Base-by-base conservation (phyloP, 73 alveolate genomes). In the Paramecium sonneborni region DNA sequence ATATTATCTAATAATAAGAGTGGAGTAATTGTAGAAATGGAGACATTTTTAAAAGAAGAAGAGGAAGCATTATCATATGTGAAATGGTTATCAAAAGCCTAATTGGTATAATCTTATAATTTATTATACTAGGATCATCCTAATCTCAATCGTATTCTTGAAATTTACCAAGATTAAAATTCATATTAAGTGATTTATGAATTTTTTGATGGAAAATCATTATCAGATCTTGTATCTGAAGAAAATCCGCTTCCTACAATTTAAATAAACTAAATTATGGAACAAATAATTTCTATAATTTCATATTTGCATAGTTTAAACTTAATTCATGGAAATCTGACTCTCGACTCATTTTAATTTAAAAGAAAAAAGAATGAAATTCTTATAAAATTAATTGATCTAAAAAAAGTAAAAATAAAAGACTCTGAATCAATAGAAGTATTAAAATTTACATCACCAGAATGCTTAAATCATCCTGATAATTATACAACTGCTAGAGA, bases 121-220 rank as follows among this genome's bases (percentile, higher is more conserved):
- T 62, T 23, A 30, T 62, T 23, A 62, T 6, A 62, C n/a, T 62
- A 62, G 84, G 84, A 62, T 8, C 84, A 62, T 62, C 84, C 84
- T 26, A 62, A 62, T 62, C 48, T 62, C 23, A 62, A 62, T 32
- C 84, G 84, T 26, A 26, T 62, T 9, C 39, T 62, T 26, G 84
- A 62, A 62, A 30, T 62, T 10, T 62, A 12, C 24, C 48, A 62
- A 62, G 84, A 62, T 28, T 62, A 62, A 32, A 62, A 62, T 30
- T 1, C 39, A 2, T 62, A 62, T 62, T 8, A 62, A 32, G 28
- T 62, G 6, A 62, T 62, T 62, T 62, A 30, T 32, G 84, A 62
- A 62, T 32, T 12, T 62, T 62, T 62, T 32, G 84, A 62, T 62
- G 84, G 84, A 1, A 62, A 12, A 62, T 32, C 43, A 62, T 62